Conservation (phyloP, 2,329 filamentous ascomycete species). For the Tolypocladium ovalisporum region DNA sequence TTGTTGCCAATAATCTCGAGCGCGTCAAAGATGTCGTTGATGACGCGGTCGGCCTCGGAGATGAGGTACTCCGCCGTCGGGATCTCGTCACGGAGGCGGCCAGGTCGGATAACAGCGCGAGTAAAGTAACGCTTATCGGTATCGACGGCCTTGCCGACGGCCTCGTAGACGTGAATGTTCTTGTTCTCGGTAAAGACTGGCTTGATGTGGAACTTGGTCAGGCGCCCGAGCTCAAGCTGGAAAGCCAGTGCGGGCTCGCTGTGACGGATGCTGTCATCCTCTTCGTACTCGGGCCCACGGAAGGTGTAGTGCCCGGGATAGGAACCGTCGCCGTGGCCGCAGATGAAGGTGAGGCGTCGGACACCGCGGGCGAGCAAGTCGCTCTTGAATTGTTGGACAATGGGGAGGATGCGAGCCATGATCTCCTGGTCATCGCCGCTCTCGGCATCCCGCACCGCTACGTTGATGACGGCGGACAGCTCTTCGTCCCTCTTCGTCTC, state of each 20-base stretch:
- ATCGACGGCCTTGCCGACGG: slow-evolving; percentile 85
- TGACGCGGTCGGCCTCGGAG: slow-evolving; percentile 88
- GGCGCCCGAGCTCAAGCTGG: slow-evolving; percentile 90
- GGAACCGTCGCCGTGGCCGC: slow-evolving; percentile 83
- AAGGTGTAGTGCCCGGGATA: slow-evolving; percentile 98
- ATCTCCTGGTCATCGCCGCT: slow-evolving; percentile 72
- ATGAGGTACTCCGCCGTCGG: slow-evolving; percentile 98
- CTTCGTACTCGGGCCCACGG: slow-evolving; percentile 79
- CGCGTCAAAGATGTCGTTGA: slow-evolving; percentile 96
- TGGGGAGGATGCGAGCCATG: slow-evolving; percentile 59
- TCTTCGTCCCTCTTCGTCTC: slow-evolving; percentile 51
- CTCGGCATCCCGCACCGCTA: slow-evolving; percentile 84
- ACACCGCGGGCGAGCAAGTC: slow-evolving; percentile 75
- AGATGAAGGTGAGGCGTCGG: slow-evolving; percentile 90
- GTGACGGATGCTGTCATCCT: slow-evolving; percentile 94
- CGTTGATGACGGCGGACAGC: slow-evolving; percentile 82
- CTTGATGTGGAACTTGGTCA: slow-evolving; percentile 96
- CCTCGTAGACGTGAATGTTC: slow-evolving; percentile 98
- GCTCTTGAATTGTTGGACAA: slow-evolving; percentile 72
- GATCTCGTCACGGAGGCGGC: slow-evolving; percentile 91
- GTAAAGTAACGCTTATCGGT: slow-evolving; percentile 99
- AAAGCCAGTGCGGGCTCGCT: slow-evolving; percentile 93
- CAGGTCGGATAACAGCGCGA: slow-evolving; percentile 86
- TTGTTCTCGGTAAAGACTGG: slow-evolving; percentile 98
- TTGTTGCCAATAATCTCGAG: slow-evolving; percentile 98